These are phyloP conservation scores for Lentinus tigrinus DNA, from an alignment of 768 basidiomycete genomes.

Conservation along the genomic window DNA sequence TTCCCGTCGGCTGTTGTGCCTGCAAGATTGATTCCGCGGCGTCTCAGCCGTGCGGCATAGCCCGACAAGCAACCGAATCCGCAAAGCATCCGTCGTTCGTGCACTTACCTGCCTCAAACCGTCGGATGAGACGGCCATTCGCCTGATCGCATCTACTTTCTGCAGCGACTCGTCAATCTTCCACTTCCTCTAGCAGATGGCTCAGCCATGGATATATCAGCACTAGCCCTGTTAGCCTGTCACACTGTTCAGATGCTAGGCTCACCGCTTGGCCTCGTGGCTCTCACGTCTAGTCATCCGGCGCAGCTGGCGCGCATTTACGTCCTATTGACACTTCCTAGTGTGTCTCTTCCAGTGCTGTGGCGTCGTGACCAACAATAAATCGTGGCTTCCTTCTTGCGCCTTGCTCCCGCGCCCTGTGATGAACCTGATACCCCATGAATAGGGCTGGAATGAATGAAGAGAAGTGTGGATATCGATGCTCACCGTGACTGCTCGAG, in stretches of 20 bases:
- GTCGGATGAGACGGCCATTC: not conserved
- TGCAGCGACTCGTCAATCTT: not conserved
- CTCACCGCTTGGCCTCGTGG: not conserved
- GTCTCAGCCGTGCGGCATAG: not conserved
- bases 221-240: not conserved
- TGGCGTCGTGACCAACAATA: not conserved
- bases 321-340: conserved; percentile 1
- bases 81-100: not conserved
- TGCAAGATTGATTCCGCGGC: not conserved
- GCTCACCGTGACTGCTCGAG: too few species aligned
- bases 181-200: not conserved
- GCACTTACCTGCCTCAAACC: not conserved
- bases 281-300: conserved; percentile 3
- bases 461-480: too few species aligned
- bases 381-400: not conserved
- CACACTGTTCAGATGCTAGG: not conserved
- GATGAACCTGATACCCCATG: too few species aligned
- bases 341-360: not conserved
- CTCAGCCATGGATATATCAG: not conserved
- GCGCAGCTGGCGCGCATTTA: not conserved
- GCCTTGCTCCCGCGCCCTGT: not conserved
- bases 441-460: too few species aligned
- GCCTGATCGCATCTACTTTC: not conserved
- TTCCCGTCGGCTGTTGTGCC: not conserved
- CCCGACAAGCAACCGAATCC: not conserved